A percentile compares a stretch with the other conserved stretches of the same genome.
Evolutionary conservation across 192 early-diverging fungal species (phyloP).

Genomic region (Fimicolochytrium jonesii): DNA sequence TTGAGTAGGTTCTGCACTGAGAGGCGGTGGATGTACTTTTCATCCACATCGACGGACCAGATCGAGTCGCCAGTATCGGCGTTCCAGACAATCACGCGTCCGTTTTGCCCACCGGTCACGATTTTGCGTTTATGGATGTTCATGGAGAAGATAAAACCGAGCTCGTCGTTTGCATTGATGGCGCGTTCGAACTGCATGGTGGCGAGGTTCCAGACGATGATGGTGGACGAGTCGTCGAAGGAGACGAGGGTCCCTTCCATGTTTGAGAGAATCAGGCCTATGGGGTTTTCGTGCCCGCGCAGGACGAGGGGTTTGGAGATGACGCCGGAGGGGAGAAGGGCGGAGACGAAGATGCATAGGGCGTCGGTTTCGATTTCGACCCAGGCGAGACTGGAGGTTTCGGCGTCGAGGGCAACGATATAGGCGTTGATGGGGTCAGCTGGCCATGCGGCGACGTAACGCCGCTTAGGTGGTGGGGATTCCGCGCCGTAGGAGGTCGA

Average conservation of each 20-base stretch:
- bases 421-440: constrained; percentile 27
- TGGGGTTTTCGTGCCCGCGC: constrained; percentile 17
- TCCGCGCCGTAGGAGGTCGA: background rate
- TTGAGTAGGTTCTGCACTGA: constrained; percentile 25
- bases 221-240: constrained; percentile 30
- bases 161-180: constrained; percentile 25
- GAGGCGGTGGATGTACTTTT: constrained; percentile 16
- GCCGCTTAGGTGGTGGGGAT: background rate
- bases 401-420: constrained; percentile 26
- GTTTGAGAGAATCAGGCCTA: constrained; percentile 35
- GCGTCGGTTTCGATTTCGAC: constrained; percentile 2
- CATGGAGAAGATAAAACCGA: constrained; percentile 35
- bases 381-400: constrained; percentile 7
- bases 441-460: constrained; percentile 31
- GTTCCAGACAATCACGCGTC: constrained; percentile 32
- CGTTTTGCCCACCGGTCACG: constrained; percentile 31
- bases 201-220: constrained; percentile 29
- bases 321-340: background rate
- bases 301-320: background rate
- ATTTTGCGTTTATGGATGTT: constrained; percentile 34
- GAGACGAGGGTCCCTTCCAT: constrained; percentile 28
- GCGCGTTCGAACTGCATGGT: constrained; percentile 24
- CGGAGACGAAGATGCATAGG: background rate
- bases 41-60: constrained; percentile 19
- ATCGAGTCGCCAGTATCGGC: constrained; percentile 17